phyloP scores from a whole-genome alignment of 345 rosid genomes.

The Odontarrhena argentea region DNA sequence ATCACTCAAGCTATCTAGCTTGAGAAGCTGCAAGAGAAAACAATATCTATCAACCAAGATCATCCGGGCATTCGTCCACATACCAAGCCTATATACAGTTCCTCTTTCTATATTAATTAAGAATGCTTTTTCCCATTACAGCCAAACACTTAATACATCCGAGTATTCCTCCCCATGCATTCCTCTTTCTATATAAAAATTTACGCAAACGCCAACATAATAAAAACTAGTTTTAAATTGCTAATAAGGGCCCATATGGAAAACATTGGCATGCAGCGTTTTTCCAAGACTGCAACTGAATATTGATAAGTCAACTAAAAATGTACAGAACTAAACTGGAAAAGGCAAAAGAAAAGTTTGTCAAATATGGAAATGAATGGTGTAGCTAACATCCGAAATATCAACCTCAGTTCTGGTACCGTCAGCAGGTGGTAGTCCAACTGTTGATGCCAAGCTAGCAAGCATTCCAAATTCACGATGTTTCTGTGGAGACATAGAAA shows the following conservation, averaged over 20 bases:
- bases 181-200: not conserved
- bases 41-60: conserved; percentile 30
- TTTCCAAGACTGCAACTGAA: conserved; percentile 10
- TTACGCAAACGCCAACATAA: conserved; percentile 4
- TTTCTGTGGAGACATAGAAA: conserved; percentile 52
- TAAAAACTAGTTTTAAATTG: conserved; percentile 1
- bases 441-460: conserved; percentile 57
- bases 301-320: conserved; percentile 16
- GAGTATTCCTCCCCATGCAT: no score
- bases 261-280: conserved; percentile 2
- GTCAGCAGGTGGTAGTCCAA: conserved; percentile 62
- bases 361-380: conserved; percentile 10
- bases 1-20: conserved; percentile 48
- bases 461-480: conserved; percentile 61
- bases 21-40: conserved; percentile 52
- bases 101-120: conserved; percentile 19
- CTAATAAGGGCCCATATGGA: conserved; percentile 9
- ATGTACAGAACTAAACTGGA: not conserved
- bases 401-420: conserved; percentile 65
- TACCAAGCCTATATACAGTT: conserved; percentile 10
- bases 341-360: conserved; percentile 10
- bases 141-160: conserved; percentile 2
- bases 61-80: conserved; percentile 21
- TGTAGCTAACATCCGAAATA: conserved; percentile 24
- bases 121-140: conserved; percentile 12